phyloP scores from a whole-genome alignment of 495 filamentous ascomycete species.

The Umbilicaria muhlenbergii region DNA sequence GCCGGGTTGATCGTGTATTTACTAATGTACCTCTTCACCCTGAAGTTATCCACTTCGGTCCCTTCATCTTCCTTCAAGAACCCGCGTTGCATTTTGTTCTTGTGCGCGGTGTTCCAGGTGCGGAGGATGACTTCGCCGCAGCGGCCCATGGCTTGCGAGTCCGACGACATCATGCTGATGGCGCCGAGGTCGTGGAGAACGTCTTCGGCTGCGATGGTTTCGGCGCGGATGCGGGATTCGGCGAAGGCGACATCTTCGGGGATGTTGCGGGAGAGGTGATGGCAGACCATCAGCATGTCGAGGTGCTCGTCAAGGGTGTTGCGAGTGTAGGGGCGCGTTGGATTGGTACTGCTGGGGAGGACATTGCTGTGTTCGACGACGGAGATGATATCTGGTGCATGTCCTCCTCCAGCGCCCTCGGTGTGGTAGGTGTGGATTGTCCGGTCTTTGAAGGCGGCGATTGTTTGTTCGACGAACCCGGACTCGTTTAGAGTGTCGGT shows the following conservation, averaged over 20 bases:
- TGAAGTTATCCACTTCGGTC: constrained; percentile 77
- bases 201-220: constrained; percentile 96
- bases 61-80: constrained; percentile 59
- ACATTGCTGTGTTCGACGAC: constrained; percentile 91
- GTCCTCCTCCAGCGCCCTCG: constrained; percentile 89
- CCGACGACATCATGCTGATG: constrained; percentile 95
- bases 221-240: constrained; percentile 83
- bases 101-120: constrained; percentile 97
- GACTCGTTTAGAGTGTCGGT: constrained; percentile 97
- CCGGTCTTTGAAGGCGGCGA: constrained; percentile 72
- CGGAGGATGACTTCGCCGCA: constrained; percentile 89
- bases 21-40: constrained; percentile 84
- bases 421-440: constrained; percentile 98
- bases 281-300: constrained; percentile 98
- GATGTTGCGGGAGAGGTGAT: constrained; percentile 82
- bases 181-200: constrained; percentile 92
- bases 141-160: constrained; percentile 95
- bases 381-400: constrained; percentile 92
- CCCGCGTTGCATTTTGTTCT: constrained; percentile 88
- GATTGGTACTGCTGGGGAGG: constrained; percentile 82
- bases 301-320: constrained; percentile 97
- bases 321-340: constrained; percentile 77
- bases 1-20: constrained; percentile 98
- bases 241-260: constrained; percentile 95
- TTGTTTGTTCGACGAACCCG: constrained; percentile 89